Evolutionary conservation across 1,139 yeast genomes (phyloP).

Genomic region (Geotrichum histeridarum): DNA sequence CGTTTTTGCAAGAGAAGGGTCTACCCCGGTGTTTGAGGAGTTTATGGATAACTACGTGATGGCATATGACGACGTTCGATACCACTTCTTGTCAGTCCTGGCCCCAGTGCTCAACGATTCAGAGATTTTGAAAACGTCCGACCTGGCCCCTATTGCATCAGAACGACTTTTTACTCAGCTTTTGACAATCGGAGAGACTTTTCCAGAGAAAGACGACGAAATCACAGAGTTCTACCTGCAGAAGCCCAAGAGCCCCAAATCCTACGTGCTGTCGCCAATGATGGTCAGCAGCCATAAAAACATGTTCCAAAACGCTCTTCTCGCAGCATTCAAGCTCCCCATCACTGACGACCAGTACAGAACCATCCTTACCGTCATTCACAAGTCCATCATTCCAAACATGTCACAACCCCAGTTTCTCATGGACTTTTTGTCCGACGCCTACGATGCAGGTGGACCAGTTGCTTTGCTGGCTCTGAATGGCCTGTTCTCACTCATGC

Average conservation of each 20-base stretch:
- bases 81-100: conserved; percentile 23
- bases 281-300: conserved; percentile 56
- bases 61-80: conserved; percentile 39
- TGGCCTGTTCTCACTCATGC: conserved; percentile 83
- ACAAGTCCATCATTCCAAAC: conserved; percentile 77
- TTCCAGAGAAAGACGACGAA: conserved; percentile 32
- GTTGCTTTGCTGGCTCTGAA: conserved; percentile 78
- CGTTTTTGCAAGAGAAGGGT: conserved; percentile 40
- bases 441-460: conserved; percentile 65
- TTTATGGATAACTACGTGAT: conserved; percentile 53
- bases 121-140: conserved; percentile 9
- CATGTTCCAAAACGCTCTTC: conserved; percentile 66
- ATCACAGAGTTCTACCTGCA: conserved; percentile 34
- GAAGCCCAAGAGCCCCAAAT: conserved; percentile 42
- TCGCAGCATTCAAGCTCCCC: conserved; percentile 49
- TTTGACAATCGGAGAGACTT: conserved; percentile 19
- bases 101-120: conserved; percentile 18
- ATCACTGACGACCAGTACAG: conserved; percentile 57
- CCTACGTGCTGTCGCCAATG: conserved; percentile 47
- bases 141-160: conserved; percentile 15
- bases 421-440: conserved; percentile 91
- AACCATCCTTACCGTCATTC: conserved; percentile 61
- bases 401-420: conserved; percentile 73
- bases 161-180: conserved; percentile 19
- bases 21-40: conserved; percentile 52